Base-by-base conservation (phyloP, 106 monocot genomes). In the Phalaenopsis aphrodite region DNA sequence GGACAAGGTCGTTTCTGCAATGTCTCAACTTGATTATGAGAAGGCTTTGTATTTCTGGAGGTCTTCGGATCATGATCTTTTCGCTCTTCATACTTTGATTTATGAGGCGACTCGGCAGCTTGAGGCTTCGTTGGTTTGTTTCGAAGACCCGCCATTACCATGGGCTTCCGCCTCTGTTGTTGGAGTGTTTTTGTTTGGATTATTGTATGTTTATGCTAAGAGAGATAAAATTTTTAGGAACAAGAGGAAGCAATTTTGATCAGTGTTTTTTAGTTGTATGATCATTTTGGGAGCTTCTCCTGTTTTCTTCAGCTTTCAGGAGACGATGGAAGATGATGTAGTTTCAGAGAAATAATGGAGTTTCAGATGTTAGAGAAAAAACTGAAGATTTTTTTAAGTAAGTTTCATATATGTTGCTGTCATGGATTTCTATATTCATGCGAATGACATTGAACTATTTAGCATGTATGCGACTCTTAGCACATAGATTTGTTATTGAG, bases 201-300 rank as follows among this genome's bases (percentile, higher is more conserved):
- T 94, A 74, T 84, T 92, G 64, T 98, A 90, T 84, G 74, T 82
- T 56, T 90, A 91, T 77, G 42, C 84, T 3, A 94, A 94, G 87
- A 98, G 85, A 71, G 92, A 92, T 66, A 94, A 86, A 83, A 78
- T 98, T 47, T 92, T 98, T 45, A 87, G 45, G 68, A 94, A 85
- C 84, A 98, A 98, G 75, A 88, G 92, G 86, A 98, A 98, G 83
- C 88, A 88, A 82, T 94, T 98, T 83, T 97, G 90, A 94, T 38
- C 11, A 69, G 39, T 39, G 12, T 37, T 69, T 9, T 14, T 69
- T 39, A 69, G 11, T 69, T 38, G 24, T 14, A 14, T 39, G 38
- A 23, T 61, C 61, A 61, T 12, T 61, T n/a, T 21, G 21, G 61
- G 61, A 61, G 8, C 19, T 21, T n/a, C 5, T 23, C n/a, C 61